Evolutionary conservation across 2,329 filamentous ascomycete species (phyloP).

Genomic region (Aureobasidium sp.): DNA sequence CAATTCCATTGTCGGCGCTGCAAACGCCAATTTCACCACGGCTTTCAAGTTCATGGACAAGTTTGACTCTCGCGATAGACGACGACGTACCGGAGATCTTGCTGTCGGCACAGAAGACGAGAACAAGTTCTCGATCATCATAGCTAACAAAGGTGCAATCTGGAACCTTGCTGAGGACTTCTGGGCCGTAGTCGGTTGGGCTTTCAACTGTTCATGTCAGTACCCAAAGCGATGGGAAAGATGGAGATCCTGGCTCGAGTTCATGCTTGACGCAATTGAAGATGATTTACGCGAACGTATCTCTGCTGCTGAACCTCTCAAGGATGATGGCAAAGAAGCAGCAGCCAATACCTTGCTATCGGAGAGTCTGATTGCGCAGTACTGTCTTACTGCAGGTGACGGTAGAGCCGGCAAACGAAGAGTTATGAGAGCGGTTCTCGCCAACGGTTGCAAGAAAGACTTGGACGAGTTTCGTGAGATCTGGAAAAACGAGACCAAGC

Average conservation of each 20-base stretch:
- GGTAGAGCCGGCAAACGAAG: slow-evolving; percentile 39
- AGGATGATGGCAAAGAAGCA: slow-evolving; percentile 16
- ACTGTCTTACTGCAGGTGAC: slow-evolving; percentile 40
- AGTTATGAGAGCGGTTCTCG: slow-evolving; percentile 60
- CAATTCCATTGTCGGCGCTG: slow-evolving; percentile 57
- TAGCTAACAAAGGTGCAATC: slow-evolving; percentile 54
- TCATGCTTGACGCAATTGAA: slow-evolving; percentile 72
- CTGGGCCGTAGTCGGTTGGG: slow-evolving; percentile 85
- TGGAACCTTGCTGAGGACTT: slow-evolving; percentile 78
- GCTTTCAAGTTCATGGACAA: slow-evolving; percentile 60
- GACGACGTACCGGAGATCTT: slow-evolving; percentile 15
- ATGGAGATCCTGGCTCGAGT: slow-evolving; percentile 74
- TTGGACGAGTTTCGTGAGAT: slow-evolving; percentile 56
- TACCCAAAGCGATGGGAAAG: slow-evolving; percentile 69
- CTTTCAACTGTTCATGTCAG: slow-evolving; percentile 76
- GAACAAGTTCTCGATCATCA: slow-evolving; percentile 28
- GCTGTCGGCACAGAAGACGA: slow-evolving; percentile 28
- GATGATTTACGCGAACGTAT: slow-evolving; percentile 58
- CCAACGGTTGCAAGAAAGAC: slow-evolving; percentile 51
- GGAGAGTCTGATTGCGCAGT: slow-evolving; percentile 55
- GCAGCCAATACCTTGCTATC: slow-evolving; percentile 30
- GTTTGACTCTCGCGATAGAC: background rate
- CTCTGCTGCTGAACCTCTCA: slow-evolving; percentile 19
- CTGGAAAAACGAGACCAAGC: slow-evolving; percentile 58
- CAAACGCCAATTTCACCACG: slow-evolving; percentile 60